Percentiles rank a stretch among this genome's conserved stretches.
Conservation (phyloP, 768 basidiomycete species). For the Boletellus sp. region DNA sequence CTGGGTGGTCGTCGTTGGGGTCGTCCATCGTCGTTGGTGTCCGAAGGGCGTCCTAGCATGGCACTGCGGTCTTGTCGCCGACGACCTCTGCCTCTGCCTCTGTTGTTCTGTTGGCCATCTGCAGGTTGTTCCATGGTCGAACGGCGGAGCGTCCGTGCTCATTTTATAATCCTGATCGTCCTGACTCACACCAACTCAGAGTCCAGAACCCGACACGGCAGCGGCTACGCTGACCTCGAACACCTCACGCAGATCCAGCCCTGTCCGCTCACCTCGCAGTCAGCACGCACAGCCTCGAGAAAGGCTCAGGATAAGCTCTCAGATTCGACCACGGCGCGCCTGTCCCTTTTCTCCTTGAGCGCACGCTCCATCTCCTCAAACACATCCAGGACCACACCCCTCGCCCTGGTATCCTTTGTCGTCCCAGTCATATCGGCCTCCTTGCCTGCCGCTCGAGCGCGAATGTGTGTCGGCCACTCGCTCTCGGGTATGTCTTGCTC, state of each 20-base stretch:
- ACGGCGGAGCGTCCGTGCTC: neutral
- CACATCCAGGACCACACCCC: constrained; percentile 47
- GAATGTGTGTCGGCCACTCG: constrained; percentile 65
- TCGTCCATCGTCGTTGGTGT: neutral
- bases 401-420: constrained; percentile 9
- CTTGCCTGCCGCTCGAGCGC: constrained; percentile 4
- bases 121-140: constrained; percentile 10
- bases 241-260: constrained; percentile 23
- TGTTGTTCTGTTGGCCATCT: neutral
- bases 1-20: neutral
- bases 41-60: neutral
- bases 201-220: neutral
- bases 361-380: constrained; percentile 70
- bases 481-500: constrained; percentile 46
- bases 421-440: no score
- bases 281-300: constrained; percentile 3
- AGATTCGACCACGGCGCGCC: constrained; percentile 30
- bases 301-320: constrained; percentile 37
- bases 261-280: constrained; percentile 8
- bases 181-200: neutral
- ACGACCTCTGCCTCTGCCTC: constrained; percentile 9
- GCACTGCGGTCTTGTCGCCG: neutral
- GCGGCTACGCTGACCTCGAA: constrained; percentile 34
- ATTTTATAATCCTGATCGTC: neutral
- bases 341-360: constrained; percentile 45